Evolutionary conservation across 805 yeast species (phyloP).

Genomic region (Candida loeiensis): DNA sequence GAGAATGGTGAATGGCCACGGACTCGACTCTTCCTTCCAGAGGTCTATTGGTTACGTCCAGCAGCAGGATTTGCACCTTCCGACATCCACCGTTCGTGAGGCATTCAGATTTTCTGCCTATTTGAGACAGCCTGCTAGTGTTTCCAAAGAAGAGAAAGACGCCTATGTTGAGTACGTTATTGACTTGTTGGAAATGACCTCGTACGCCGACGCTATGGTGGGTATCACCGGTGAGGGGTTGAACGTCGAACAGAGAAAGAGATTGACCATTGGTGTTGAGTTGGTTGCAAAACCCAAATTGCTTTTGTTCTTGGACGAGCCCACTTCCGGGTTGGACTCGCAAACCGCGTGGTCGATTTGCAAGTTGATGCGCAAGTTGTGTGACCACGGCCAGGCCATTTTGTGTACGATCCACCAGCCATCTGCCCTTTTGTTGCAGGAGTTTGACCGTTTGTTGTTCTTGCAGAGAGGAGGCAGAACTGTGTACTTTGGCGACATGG

Average conservation of each 20-base stretch:
- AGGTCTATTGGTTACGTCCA: constrained; percentile 34
- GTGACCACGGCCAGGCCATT: constrained; percentile 40
- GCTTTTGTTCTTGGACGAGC: constrained; percentile 40
- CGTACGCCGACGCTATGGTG: constrained; percentile 29
- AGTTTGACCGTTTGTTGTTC: constrained; percentile 68
- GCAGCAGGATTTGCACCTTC: constrained; percentile 33
- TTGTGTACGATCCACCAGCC: constrained; percentile 77
- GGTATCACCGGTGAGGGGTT: constrained; percentile 37
- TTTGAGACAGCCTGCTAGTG: constrained; percentile 25
- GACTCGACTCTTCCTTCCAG: constrained; percentile 26
- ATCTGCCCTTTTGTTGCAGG: constrained; percentile 72
- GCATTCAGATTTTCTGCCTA: constrained; percentile 25
- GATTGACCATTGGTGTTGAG: constrained; percentile 41
- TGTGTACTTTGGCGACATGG: constrained; percentile 40
- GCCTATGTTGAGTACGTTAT: constrained; percentile 25
- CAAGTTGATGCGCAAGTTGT: constrained; percentile 38
- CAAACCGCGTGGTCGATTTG: constrained; percentile 44
- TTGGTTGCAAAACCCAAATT: constrained; percentile 39
- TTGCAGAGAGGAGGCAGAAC: constrained; percentile 51
- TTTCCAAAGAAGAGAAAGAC: constrained; percentile 20
- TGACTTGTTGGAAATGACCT: constrained; percentile 23
- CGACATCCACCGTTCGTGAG: constrained; percentile 30
- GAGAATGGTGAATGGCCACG: constrained; percentile 35
- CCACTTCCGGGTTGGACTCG: constrained; percentile 43
- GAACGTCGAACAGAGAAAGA: constrained; percentile 40